These are phyloP conservation scores for Stemphylium lycopersici DNA, from an alignment of 2,329 filamentous ascomycete genomes.

Conservation along the genomic window DNA sequence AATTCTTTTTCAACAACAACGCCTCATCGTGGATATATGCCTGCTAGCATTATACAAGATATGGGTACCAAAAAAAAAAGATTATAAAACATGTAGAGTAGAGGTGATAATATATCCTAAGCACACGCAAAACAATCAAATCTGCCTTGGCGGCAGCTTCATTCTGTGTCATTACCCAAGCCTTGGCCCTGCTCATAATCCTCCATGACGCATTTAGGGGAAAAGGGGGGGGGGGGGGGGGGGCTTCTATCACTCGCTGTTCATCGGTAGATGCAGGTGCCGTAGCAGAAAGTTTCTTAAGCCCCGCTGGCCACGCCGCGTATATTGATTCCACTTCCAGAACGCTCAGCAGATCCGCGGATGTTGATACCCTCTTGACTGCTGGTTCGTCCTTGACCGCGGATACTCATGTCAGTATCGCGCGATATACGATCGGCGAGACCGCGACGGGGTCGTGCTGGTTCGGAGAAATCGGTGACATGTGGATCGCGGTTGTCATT, in stretches of 20 bases:
- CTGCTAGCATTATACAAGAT: background rate
- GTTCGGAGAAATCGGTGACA: conserved; percentile 35
- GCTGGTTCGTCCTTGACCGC: conserved; percentile 22
- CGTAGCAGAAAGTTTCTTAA: conserved; percentile 21
- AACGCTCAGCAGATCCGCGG: conserved; percentile 34
- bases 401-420: conserved; percentile 27
- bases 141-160: background rate
- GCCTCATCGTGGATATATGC: background rate
- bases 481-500: conserved; percentile 35
- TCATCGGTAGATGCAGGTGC: background rate
- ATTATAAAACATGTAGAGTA: background rate
- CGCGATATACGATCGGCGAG: conserved; percentile 34
- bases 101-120: background rate
- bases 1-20: background rate
- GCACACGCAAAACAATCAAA: background rate
- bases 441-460: conserved; percentile 21
- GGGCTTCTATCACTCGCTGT: background rate
- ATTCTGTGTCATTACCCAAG: background rate
- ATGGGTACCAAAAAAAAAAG: background rate
- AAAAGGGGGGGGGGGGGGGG: no score
- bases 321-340: conserved; percentile 37
- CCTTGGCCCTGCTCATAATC: background rate
- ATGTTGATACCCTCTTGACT: conserved; percentile 42
- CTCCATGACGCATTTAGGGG: background rate
- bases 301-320: conserved; percentile 42